These are phyloP conservation scores for Gigaspora rosea DNA, from an alignment of 192 early-diverging fungal genomes.

Conservation along the genomic window DNA sequence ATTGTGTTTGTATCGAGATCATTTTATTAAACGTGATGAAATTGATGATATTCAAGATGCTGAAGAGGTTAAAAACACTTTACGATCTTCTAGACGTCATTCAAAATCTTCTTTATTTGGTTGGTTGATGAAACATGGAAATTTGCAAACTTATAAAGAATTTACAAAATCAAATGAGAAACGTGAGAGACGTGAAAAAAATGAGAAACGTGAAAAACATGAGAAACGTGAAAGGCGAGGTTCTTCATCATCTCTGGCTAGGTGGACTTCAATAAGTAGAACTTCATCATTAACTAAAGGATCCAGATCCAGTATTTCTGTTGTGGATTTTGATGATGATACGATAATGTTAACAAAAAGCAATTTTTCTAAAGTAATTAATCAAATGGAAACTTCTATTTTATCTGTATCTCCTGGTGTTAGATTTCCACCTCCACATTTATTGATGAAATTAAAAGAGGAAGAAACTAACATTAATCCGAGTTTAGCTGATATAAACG, in stretches of 20 bases:
- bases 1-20: constrained; percentile 68
- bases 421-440: constrained; percentile 75
- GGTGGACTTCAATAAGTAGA: not conserved
- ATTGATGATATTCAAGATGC: constrained; percentile 14
- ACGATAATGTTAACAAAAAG: constrained; percentile 40
- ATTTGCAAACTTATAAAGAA: constrained; percentile 36
- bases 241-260: not conserved
- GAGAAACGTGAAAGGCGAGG: constrained; percentile 6
- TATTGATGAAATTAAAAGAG: constrained; percentile 62
- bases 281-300: not conserved
- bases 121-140: constrained; percentile 37
- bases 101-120: constrained; percentile 42
- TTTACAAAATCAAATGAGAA: constrained; percentile 32
- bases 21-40: constrained; percentile 54
- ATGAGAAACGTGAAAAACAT: not conserved
- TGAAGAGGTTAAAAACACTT: constrained; percentile 22
- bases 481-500: constrained; percentile 33
- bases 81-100: constrained; percentile 34
- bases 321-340: constrained; percentile 31
- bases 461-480: constrained; percentile 49
- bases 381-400: constrained; percentile 58
- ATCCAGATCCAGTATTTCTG: constrained; percentile 3
- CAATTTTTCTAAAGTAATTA: constrained; percentile 44
- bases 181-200: not conserved
- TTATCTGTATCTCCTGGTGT: constrained; percentile 83